Evolutionary conservation across 2,329 filamentous ascomycete species (phyloP), one percentile per base, ranked within the genome.

Genomic region (Didymella exigua): DNA sequence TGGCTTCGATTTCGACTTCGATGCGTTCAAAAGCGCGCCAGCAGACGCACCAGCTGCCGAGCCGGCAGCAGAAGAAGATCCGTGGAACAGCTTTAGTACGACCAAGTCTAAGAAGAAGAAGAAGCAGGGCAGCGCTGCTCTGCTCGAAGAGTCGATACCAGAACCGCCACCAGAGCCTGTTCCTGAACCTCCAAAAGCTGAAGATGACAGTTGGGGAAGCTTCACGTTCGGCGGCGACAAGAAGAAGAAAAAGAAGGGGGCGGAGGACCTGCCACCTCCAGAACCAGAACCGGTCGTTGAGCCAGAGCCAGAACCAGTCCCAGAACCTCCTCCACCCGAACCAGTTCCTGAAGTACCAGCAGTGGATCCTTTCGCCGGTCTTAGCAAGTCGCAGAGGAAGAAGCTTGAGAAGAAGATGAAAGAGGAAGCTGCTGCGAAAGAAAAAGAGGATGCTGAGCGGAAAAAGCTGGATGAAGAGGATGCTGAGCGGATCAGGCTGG

Each of bases 81-180:
- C 62, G 24, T 74, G 70, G 71, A 70, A 66, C 33, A 70, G 67
- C 31, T 67, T 71, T 49, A 55, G 58, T 11, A 70, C 76, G 54
- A 78, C 78, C 49, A 78, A 79, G 61, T 72, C 75, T 47, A 81
- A 80, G 62, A 78, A 78, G 62, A 68, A 71, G 47, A 70, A 67
- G 38, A 72, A 73, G n/a, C n/a, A n/a, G 57, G 71, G 69, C 43
- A 68, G 65, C 9, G 59, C 58, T 60, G 47, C 48, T 14, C 26
- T 56, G 31, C 47, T 56, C 14, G 54, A 52, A 6, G 54, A 48
- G 4, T 51, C 47, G 36, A n/a, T 48, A 11, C 67, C 72, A 14
- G 67, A 68, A 36, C 66, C 67, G 7, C 67, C 66, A 50, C 63
- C 65, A 18, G 73, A 71, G 41, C 67, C 56, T 14, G 26, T 45